Evolutionary conservation across 768 basidiomycete genomes (phyloP).

Genomic region (Termitomyces sp.): DNA sequence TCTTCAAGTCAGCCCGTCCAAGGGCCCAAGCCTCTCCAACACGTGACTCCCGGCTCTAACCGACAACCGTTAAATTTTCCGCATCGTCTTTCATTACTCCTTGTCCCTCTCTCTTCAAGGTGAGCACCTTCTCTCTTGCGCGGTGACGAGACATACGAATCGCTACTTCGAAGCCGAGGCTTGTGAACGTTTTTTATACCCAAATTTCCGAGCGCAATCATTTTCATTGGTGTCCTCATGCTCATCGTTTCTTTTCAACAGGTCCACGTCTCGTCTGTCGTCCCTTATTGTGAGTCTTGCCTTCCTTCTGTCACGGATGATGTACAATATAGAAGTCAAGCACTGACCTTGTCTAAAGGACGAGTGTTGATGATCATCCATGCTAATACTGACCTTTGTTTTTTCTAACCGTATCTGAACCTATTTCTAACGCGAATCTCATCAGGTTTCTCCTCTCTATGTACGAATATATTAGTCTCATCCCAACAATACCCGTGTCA

Average conservation of each 20-base stretch:
- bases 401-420: not conserved
- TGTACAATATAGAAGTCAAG: slow-evolving; percentile 87
- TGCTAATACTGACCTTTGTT: slow-evolving; percentile 77
- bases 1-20: not conserved
- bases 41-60: slow-evolving; percentile 32
- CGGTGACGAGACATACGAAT: slow-evolving; percentile 73
- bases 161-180: slow-evolving; percentile 82
- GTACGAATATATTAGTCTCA: not conserved
- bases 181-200: slow-evolving; percentile 74
- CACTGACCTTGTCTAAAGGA: slow-evolving; percentile 77
- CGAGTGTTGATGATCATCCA: slow-evolving; percentile 72
- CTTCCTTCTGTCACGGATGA: slow-evolving; percentile 32
- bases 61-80: slow-evolving; percentile 2
- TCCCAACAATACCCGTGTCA: not conserved
- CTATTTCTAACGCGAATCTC: not conserved
- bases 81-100: slow-evolving; percentile 5
- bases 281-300: slow-evolving; percentile 21
- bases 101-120: slow-evolving; percentile 18
- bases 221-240: slow-evolving; percentile 5
- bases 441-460: not conserved
- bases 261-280: not conserved
- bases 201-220: slow-evolving; percentile 76
- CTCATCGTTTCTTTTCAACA: slow-evolving; percentile 4
- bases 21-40: not conserved
- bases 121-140: slow-evolving; percentile 23